Evolutionary conservation across 768 basidiomycete genomes (phyloP), one percentile per base, ranked within the genome.

Genomic region (Lentinula edodes): DNA sequence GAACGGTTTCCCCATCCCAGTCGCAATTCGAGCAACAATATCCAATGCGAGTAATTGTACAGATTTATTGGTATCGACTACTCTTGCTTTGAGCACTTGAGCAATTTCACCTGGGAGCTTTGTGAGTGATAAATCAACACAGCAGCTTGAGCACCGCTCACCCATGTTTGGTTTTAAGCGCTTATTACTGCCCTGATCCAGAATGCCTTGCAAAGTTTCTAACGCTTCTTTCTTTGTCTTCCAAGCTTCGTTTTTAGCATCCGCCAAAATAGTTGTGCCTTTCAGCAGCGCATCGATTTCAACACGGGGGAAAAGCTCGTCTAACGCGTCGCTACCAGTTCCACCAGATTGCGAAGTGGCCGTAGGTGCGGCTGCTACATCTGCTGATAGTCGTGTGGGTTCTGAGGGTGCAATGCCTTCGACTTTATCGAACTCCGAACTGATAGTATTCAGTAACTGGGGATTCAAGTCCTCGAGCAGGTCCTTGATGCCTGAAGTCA

Each of bases 161-260:
- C 94, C 93, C 88, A 99, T 93, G 8, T 76, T 83, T 23, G 93
- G 83, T 73, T 98, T 98, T 61, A 99, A 71, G 15, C 97, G 87
- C 68, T 96, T 96, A 72, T 98, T 98, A 46, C 84, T 80, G 54
- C 92, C 91, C 74, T 94, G 90, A 68, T 98, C 95, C 38, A 99
- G 75, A 61, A 93, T 82, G 0, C 83, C 86, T 68, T 93, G 89
- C 16, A 98, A 72, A 0, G 79, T 77, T 72, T 98, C 97, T 61
- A 98, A 78, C 3, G 92, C 95, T 68, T 98, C 96, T 72, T 99
- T 99, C 75, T 95, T 89, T 1, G 85, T 86, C 76, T 98, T 98
- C 96, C 96, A 99, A 0, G 93, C 88, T 65, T 96, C 95, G 66
- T 88, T 96, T 76, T 93, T 95, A 9, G 88, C 80, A 67, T 94